These are phyloP conservation scores for Hamamelis virginiana DNA, from an alignment of 164 flowering plant genomes.

Conservation along the genomic window DNA sequence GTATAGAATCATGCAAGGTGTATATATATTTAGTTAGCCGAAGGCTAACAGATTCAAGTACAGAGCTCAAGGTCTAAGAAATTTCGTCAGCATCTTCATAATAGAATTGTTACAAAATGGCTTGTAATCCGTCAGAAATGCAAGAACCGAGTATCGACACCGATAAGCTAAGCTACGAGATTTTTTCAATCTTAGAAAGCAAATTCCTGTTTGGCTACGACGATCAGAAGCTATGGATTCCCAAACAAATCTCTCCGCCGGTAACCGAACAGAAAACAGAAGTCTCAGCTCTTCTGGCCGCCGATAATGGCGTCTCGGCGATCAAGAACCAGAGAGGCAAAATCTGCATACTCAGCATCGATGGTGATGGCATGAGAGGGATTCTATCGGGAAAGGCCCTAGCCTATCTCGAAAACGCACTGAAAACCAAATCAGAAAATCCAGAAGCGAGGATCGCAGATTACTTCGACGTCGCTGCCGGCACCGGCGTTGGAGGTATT, in stretches of 20 bases:
- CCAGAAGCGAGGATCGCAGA: conserved; percentile 87
- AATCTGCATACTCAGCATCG: conserved; percentile 80
- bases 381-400: conserved; percentile 78
- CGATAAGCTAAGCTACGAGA: conserved; percentile 82
- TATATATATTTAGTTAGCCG: no score
- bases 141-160: conserved; percentile 80
- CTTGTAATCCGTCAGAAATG: conserved; percentile 32
- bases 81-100: not conserved
- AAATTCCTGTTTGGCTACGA: conserved; percentile 82
- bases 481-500: conserved; percentile 86
- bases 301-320: conserved; percentile 22
- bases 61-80: no score
- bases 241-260: conserved; percentile 41
- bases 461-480: conserved; percentile 89
- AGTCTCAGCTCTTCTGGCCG: not conserved
- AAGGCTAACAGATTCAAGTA: no score
- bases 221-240: conserved; percentile 79
- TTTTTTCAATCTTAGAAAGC: conserved; percentile 81
- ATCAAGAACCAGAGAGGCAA: conserved; percentile 86
- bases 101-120: conserved; percentile 14
- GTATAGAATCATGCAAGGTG: no score
- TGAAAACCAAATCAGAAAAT: conserved; percentile 68
- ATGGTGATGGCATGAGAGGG: conserved; percentile 87
- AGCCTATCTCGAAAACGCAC: conserved; percentile 69
- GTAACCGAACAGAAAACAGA: conserved; percentile 15